Percentiles rank a stretch among this genome's conserved stretches.
Evolutionary conservation across 495 filamentous ascomycete genomes (phyloP).

Genomic region (Penicillium canescens): DNA sequence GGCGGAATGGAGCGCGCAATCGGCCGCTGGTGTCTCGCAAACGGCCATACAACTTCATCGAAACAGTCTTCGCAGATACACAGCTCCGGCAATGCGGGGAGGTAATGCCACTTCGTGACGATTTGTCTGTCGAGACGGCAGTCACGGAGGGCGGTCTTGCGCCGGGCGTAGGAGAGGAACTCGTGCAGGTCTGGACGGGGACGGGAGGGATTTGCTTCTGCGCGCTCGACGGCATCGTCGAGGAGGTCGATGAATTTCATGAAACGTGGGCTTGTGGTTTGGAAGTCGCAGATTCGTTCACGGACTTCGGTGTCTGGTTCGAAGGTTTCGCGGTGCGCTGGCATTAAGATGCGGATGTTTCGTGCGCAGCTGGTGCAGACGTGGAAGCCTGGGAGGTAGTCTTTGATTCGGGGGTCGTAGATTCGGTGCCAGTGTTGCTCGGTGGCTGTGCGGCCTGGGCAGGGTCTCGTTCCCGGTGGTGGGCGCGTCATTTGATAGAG

Average conservation of each 20-base stretch:
- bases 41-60: conserved; percentile 65
- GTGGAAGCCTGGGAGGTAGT: conserved; percentile 55
- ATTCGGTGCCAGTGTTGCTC: conserved; percentile 60
- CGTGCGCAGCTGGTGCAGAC: conserved; percentile 55
- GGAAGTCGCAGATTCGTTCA: conserved; percentile 49
- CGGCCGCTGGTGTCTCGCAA: conserved; percentile 47
- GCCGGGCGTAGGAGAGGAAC: conserved; percentile 52
- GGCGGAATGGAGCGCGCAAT: conserved; percentile 59
- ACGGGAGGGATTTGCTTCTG: conserved; percentile 29
- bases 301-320: conserved; percentile 26
- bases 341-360: conserved; percentile 53
- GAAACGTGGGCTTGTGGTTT: conserved; percentile 53
- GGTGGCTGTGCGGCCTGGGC: conserved; percentile 50
- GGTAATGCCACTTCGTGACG: conserved; percentile 59
- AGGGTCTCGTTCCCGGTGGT: conserved; percentile 43
- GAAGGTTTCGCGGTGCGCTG: conserved; percentile 50
- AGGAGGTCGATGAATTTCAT: conserved; percentile 64
- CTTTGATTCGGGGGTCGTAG: conserved; percentile 51
- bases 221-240: conserved; percentile 52
- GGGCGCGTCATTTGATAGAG: conserved; percentile 52
- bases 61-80: conserved; percentile 75
- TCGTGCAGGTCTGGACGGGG: conserved; percentile 45
- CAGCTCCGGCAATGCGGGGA: conserved; percentile 61
- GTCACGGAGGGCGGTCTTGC: conserved; percentile 50
- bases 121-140: conserved; percentile 55